These are phyloP conservation scores for Nemophila menziesii DNA, from an alignment of 257 asterid genomes.

Conservation along the genomic window DNA sequence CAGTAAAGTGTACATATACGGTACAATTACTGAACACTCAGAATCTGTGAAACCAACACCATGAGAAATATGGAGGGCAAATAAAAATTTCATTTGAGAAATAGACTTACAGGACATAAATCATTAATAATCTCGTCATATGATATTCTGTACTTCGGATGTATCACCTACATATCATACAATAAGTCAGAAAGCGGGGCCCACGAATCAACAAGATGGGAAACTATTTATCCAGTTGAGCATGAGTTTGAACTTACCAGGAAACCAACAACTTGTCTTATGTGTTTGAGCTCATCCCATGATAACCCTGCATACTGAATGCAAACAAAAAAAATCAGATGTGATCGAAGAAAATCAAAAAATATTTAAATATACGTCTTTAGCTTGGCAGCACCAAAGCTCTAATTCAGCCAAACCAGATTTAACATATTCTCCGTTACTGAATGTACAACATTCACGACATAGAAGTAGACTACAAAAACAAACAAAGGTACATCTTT, in stretches of 20 bases:
- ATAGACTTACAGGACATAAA: conserved; percentile 55
- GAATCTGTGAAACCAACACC: conserved; percentile 31
- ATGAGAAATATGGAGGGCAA: conserved; percentile 17
- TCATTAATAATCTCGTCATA: conserved; percentile 65
- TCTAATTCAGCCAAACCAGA: conserved; percentile 93
- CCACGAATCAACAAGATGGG: background rate
- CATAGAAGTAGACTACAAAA: conserved; percentile 83
- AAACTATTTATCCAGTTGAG: conserved; percentile 1
- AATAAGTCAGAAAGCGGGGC: background rate
- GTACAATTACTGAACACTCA: conserved; percentile 61
- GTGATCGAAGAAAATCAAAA: background rate
- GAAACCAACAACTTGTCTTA: conserved; percentile 98
- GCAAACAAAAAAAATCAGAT: conserved; percentile 7
- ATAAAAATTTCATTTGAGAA: conserved; percentile 2
- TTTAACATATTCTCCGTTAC: conserved; percentile 93
- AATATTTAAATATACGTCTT: background rate
- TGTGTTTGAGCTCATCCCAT: conserved; percentile 97
- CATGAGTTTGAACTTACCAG: conserved; percentile 46
- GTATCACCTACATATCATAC: conserved; percentile 58
- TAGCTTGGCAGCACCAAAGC: conserved; percentile 80
- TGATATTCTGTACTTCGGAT: conserved; percentile 46
- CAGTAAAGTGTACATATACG: conserved; percentile 52
- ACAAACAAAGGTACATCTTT: conserved; percentile 4
- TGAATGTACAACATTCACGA: conserved; percentile 94
- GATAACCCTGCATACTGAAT: conserved; percentile 86